Evolutionary conservation across 768 basidiomycete genomes (phyloP).

Genomic region (Hortiboletus campestris): DNA sequence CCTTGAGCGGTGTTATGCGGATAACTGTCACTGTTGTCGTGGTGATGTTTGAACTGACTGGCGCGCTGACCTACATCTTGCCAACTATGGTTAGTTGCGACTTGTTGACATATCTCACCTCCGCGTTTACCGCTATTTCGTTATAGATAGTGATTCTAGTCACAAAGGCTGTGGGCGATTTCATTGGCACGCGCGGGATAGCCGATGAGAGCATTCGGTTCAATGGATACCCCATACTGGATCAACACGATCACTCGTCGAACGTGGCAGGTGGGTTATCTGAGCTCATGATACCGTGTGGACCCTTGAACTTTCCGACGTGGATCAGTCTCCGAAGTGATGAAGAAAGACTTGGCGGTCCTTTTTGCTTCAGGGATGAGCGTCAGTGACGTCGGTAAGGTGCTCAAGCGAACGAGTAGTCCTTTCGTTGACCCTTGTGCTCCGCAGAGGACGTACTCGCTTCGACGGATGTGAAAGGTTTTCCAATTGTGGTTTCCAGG

Average conservation of each 20-base stretch:
- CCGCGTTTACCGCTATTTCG: conserved; percentile 10
- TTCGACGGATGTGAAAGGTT: conserved; percentile 80
- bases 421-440: conserved; percentile 1
- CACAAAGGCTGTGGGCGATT: conserved; percentile 95
- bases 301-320: conserved; percentile 1
- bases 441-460: conserved; percentile 65
- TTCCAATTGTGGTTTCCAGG: conserved; percentile 77
- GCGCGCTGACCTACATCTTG: conserved; percentile 93
- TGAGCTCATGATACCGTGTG: background rate
- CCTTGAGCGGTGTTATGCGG: conserved; percentile 93
- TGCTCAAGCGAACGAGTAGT: background rate
- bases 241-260: conserved; percentile 92
- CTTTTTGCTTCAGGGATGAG: conserved; percentile 74
- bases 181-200: conserved; percentile 89
- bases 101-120: conserved; percentile 3
- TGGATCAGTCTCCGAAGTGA: conserved; percentile 76
- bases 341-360: conserved; percentile 77
- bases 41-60: conserved; percentile 99
- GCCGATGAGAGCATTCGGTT: conserved; percentile 97
- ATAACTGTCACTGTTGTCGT: conserved; percentile 98
- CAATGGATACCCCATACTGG: conserved; percentile 95
- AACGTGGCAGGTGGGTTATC: conserved; percentile 75
- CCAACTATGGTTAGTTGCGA: conserved; percentile 83
- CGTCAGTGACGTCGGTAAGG: conserved; percentile 76
- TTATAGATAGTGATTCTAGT: conserved; percentile 89